phyloP scores from a whole-genome alignment of 192 early-diverging fungal species.

The Piromyces finnis region DNA sequence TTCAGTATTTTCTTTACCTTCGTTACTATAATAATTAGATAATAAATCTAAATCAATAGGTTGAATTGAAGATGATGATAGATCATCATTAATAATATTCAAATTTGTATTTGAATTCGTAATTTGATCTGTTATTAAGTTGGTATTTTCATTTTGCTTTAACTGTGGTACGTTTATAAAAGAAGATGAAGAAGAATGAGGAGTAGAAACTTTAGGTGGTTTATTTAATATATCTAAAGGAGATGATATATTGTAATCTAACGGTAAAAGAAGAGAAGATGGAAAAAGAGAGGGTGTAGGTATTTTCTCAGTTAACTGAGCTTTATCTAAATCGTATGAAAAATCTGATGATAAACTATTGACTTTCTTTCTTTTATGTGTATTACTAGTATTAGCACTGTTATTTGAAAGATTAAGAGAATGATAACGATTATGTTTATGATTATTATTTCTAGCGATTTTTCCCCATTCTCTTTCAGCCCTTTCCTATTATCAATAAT shows the following conservation, averaged over 20 bases:
- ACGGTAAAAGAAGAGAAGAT: not conserved
- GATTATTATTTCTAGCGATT: not conserved
- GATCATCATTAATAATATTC: too few relatives aligned
- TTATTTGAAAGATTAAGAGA: not conserved
- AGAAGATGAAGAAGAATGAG: not conserved
- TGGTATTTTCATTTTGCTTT: not conserved
- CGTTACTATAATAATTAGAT: too few relatives aligned
- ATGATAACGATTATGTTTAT: not conserved
- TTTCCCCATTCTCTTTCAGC: not conserved
- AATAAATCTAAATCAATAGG: too few relatives aligned
- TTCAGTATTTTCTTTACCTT: too few relatives aligned
- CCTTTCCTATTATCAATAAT: too few relatives aligned
- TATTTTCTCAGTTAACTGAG: not conserved
- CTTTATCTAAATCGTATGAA: not conserved
- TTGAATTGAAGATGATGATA: too few relatives aligned
- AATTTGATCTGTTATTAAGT: not conserved
- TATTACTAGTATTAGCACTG: not conserved
- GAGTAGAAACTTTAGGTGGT: not conserved
- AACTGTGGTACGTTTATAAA: not conserved
- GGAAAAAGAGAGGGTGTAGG: not conserved
- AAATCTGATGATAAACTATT: not conserved
- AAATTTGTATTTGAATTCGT: too few relatives aligned
- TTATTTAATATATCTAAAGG: not conserved
- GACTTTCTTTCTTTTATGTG: not conserved
- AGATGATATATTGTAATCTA: not conserved